phyloP scores from a whole-genome alignment of 1,139 yeast genomes.

The Taiozyma onychis region DNA sequence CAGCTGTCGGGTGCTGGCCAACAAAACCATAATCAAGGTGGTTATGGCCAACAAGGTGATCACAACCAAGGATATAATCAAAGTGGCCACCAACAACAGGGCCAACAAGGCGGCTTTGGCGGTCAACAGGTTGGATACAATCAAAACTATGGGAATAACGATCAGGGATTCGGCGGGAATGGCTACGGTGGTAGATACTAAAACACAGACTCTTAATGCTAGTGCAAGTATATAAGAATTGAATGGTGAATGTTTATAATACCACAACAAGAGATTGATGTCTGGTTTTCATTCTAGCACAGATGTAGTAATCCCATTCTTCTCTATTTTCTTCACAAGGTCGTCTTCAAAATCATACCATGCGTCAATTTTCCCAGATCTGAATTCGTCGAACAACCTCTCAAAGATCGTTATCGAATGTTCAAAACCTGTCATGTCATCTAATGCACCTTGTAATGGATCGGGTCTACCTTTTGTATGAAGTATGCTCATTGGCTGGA shows the following conservation, averaged over 20 bases:
- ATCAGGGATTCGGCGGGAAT: slow-evolving; percentile 5
- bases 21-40: neutral
- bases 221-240: neutral
- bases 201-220: neutral
- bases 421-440: slow-evolving; percentile 16
- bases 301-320: neutral
- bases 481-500: slow-evolving; percentile 22
- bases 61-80: slow-evolving; percentile 4
- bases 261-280: neutral
- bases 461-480: slow-evolving; percentile 27
- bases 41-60: neutral
- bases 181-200: slow-evolving; percentile 11
- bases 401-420: slow-evolving; percentile 15
- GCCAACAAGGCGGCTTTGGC: neutral
- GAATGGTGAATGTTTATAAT: neutral
- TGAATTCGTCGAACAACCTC: slow-evolving; percentile 17
- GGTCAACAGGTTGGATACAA: slow-evolving; percentile 1
- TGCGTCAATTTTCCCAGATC: slow-evolving; percentile 4
- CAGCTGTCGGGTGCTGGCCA: slow-evolving; percentile 4
- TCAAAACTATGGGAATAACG: neutral
- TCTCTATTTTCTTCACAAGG: neutral
- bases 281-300: neutral
- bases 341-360: slow-evolving; percentile 5
- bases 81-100: slow-evolving; percentile 2
- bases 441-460: slow-evolving; percentile 19